A percentile compares a stretch with the other conserved stretches of the same genome.
phyloP scores from a whole-genome alignment of 371 early-diverging fungal genomes.

The Actinomortierella ambigua region DNA sequence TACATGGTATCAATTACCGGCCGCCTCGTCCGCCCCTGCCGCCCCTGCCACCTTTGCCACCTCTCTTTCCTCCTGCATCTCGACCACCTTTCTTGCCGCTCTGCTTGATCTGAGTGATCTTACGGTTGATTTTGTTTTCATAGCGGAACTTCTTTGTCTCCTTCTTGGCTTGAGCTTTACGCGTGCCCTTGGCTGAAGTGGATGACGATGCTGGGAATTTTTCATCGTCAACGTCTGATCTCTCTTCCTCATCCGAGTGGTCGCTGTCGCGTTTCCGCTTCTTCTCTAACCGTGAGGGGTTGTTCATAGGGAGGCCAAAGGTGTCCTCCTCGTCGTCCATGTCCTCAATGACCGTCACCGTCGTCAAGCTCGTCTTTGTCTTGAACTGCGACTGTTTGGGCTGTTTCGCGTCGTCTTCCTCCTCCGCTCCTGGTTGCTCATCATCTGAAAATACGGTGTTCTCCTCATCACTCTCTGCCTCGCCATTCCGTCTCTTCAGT shows the following conservation, averaged over 20 bases:
- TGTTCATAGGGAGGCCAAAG: slow-evolving; percentile 35
- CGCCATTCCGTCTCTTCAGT: slow-evolving; percentile 41
- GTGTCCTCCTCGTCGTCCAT: slow-evolving; percentile 58
- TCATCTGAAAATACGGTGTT: slow-evolving; percentile 47
- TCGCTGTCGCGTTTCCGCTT: slow-evolving; percentile 9
- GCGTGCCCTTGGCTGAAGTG: slow-evolving; percentile 29
- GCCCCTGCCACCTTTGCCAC: slow-evolving; percentile 12
- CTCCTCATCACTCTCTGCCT: slow-evolving; percentile 47
- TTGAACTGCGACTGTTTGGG: slow-evolving; percentile 59
- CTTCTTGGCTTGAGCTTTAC: slow-evolving; percentile 14
- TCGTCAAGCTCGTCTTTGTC: slow-evolving; percentile 62
- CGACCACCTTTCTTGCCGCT: slow-evolving; percentile 18
- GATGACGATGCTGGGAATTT: slow-evolving; percentile 29
- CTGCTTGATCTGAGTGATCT: slow-evolving; percentile 30
- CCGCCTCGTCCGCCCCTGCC: slow-evolving; percentile 11
- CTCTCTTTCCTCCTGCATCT: slow-evolving; percentile 24
- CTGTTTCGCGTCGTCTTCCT: slow-evolving; percentile 42
- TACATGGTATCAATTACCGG: too few relatives aligned
- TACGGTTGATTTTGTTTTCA: slow-evolving; percentile 40
- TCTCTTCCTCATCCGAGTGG: neutral
- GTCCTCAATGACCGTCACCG: slow-evolving; percentile 75
- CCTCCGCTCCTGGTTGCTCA: slow-evolving; percentile 45
- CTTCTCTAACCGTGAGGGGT: slow-evolving; percentile 18
- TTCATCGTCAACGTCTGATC: slow-evolving; percentile 16
- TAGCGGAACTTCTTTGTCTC: slow-evolving; percentile 46